Percentiles rank a stretch among this genome's conserved stretches.
These are phyloP conservation scores for Perkinsus marinus DNA, from an alignment of 169 alveolate species.

Conservation along the genomic window DNA sequence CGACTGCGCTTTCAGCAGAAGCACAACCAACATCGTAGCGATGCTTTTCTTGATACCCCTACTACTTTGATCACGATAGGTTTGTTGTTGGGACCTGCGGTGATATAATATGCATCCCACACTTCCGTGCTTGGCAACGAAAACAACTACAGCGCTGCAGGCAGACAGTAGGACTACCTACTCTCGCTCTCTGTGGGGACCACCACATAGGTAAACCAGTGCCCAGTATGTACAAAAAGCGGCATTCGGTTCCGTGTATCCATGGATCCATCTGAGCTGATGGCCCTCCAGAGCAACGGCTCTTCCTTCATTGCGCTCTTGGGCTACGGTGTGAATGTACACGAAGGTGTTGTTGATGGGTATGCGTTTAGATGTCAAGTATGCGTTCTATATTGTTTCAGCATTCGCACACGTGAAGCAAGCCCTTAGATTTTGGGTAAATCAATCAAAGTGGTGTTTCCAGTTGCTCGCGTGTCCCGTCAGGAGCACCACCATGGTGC, in stretches of 20 bases:
- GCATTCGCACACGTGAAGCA: neutral
- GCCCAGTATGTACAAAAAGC: neutral
- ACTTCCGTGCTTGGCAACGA: neutral
- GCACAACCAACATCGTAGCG: neutral
- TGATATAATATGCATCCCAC: neutral
- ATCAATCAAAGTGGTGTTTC: neutral
- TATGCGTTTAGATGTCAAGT: neutral
- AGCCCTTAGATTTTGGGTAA: neutral
- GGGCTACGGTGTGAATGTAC: neutral
- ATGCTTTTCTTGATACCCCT: neutral
- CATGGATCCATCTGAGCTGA: neutral
- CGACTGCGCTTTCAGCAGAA: neutral
- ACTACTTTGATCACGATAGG: neutral
- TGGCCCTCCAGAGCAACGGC: neutral
- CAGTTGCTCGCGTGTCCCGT: neutral
- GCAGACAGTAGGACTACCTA: neutral
- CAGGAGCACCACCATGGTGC: neutral
- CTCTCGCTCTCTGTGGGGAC: neutral
- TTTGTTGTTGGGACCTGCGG: neutral
- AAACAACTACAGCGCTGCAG: neutral
- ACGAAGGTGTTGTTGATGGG: neutral
- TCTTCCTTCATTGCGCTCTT: neutral
- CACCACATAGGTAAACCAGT: neutral
- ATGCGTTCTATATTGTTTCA: neutral
- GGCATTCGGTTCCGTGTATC: neutral